These are phyloP conservation scores for Termitomyces bulborhizus DNA, from an alignment of 768 basidiomycete species.

Conservation along the genomic window DNA sequence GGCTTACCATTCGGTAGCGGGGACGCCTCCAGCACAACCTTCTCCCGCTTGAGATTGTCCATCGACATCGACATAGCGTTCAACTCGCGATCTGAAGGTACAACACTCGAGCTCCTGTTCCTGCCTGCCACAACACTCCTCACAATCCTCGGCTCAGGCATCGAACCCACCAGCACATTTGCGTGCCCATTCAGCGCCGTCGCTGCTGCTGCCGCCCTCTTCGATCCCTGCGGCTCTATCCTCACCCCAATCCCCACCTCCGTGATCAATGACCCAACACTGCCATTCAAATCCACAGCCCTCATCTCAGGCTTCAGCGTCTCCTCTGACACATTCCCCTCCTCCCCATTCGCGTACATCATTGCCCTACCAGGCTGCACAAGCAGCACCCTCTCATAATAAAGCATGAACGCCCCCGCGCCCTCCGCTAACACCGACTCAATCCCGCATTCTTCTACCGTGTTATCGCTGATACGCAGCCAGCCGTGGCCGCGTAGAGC, in stretches of 20 bases:
- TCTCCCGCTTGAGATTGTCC: conserved; percentile 1
- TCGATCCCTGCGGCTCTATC: conserved; percentile 16
- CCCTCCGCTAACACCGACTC: conserved; percentile 71
- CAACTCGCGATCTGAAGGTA: conserved; percentile 23
- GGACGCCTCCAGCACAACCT: background rate
- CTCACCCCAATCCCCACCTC: conserved; percentile 34
- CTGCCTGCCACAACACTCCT: conserved; percentile 47
- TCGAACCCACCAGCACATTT: conserved; percentile 14
- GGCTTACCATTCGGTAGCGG: conserved; percentile 13
- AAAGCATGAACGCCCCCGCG: conserved; percentile 84
- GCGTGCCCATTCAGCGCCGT: conserved; percentile 9
- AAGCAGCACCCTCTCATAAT: conserved; percentile 69
- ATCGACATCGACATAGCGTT: conserved; percentile 13
- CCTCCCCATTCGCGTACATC: conserved; percentile 11
- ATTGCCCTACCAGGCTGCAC: conserved; percentile 16
- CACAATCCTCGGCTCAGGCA: conserved; percentile 45
- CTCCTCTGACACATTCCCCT: conserved; percentile 49
- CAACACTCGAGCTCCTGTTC: conserved; percentile 31
- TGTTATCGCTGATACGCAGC: conserved; percentile 86
- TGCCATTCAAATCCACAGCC: conserved; percentile 39
- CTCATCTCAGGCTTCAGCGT: conserved; percentile 51
- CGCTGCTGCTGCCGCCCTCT: conserved; percentile 1
- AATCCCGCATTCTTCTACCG: conserved; percentile 70
- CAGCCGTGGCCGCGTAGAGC: conserved; percentile 63
- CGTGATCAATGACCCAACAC: conserved; percentile 40